Evolutionary conservation across 352 stramenopile genomes (phyloP), one percentile per base, ranked within the genome.

Genomic region (Pythium brassicae): DNA sequence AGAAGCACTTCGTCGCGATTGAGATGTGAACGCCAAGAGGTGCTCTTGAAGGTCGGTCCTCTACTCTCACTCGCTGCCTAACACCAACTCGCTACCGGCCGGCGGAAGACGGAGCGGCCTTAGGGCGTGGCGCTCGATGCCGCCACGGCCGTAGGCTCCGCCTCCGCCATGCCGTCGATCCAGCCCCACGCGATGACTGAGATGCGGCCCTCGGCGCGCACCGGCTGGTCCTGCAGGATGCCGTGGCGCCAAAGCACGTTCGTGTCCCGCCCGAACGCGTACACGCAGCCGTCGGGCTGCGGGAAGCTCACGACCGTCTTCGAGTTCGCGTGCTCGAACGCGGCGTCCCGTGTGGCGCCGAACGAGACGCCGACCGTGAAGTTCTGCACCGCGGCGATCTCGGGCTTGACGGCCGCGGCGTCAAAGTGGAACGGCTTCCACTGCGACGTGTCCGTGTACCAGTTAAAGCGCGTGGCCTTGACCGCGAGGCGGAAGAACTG

Each of bases 401-500:
- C 71, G 0, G 86, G 87, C 76, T 98, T 98, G 54, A 97, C 95
- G n/a, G 92, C 94, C 2, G 91, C 89, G 12, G 82, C 89, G 63
- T 97, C 91, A 61, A 96, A 95, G 72, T 97, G 89, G 70, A 97
- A 96, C 27, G 88, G 88, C 63, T 97, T 97, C 91, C 93, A 98
- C 75, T 97, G 86, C 4, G 73, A 87, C 50, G 77, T 89, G 74
- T 97, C 90, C 53, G 89, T 82, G 76, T 98, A 98, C 92, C 92
- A 98, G 72, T 98, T 98, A 62, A 98, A 98, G 44, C 94, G 82
- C 52, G 88, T 97, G n/a, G 91, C 89, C 53, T 95, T 86, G 45
- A 85, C 86, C 34, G 84, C 66, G 50, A 98, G 74, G 14, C 71
- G 65, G 73, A 98, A 98, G 57, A 97, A 98, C 11, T 81, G 56